Evolutionary conservation across 495 filamentous ascomycete genomes (phyloP).

Genomic region (Aspergillus wentii): DNA sequence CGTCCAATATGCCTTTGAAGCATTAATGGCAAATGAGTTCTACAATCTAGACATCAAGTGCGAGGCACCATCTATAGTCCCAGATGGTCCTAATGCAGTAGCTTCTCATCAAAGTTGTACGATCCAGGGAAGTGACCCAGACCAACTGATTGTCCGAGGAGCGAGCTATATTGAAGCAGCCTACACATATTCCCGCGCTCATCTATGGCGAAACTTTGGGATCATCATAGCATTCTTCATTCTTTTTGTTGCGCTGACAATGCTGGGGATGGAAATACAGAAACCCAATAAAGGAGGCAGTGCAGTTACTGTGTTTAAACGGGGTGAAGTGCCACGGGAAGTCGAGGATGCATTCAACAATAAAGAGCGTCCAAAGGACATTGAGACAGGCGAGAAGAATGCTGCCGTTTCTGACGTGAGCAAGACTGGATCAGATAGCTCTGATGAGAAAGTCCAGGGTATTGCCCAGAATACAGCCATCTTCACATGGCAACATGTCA

Average conservation of each 20-base stretch:
- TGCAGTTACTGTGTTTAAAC: conserved; percentile 63
- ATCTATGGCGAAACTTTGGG: conserved; percentile 61
- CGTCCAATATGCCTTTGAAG: conserved; percentile 69
- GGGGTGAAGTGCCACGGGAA: conserved; percentile 52
- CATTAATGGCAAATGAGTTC: conserved; percentile 57
- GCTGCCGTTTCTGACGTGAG: conserved; percentile 13
- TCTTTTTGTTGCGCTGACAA: conserved; percentile 49
- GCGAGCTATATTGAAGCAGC: conserved; percentile 46
- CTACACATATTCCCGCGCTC: conserved; percentile 49
- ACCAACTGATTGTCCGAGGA: conserved; percentile 48
- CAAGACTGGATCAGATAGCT: conserved; percentile 18
- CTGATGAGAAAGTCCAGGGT: conserved; percentile 24
- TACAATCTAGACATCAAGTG: conserved; percentile 42
- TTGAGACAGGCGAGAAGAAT: conserved; percentile 38
- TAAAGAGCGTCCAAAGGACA: conserved; percentile 35
- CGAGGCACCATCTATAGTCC: conserved; percentile 52
- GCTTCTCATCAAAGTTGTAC: conserved; percentile 56
- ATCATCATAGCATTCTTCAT: conserved; percentile 54
- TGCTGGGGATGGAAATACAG: conserved; percentile 63
- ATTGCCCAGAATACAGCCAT: conserved; percentile 58
- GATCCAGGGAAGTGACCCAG: conserved; percentile 48
- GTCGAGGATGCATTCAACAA: conserved; percentile 40
- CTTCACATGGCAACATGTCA: conserved; percentile 76
- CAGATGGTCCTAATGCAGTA: conserved; percentile 55
- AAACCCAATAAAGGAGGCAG: conserved; percentile 70